These are phyloP conservation scores for Camellia japonica DNA, from an alignment of 148 eudicot species.

Conservation along the genomic window DNA sequence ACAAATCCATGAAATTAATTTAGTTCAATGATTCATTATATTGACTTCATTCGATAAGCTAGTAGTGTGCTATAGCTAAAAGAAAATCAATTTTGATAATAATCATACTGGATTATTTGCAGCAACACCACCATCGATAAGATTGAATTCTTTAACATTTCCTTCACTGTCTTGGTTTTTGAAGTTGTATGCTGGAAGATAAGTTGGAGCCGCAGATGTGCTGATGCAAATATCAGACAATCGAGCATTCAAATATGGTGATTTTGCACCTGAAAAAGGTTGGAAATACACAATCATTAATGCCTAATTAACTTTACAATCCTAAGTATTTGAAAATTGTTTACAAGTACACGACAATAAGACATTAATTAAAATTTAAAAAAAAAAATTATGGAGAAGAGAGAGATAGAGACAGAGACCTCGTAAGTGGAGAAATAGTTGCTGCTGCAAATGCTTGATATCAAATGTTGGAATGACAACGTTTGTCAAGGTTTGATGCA, in stretches of 20 bases:
- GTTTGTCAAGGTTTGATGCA: conserved; percentile 22
- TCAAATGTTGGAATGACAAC: conserved; percentile 35
- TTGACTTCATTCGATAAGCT: too few species aligned
- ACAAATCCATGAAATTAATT: neutral
- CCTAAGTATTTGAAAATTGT: neutral
- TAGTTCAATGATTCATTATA: neutral
- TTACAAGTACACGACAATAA: too few species aligned
- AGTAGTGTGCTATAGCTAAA: neutral
- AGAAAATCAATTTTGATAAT: neutral
- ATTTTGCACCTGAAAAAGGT: neutral
- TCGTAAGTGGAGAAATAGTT: conserved; percentile 23
- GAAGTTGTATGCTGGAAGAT: conserved; percentile 26
- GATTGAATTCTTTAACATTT: conserved; percentile 13
- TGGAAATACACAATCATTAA: neutral
- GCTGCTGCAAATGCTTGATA: conserved; percentile 26
- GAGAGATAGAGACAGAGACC: conserved; percentile 13
- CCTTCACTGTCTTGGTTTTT: neutral
- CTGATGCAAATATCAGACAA: conserved; percentile 28
- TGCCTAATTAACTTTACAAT: neutral
- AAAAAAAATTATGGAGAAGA: too few species aligned
- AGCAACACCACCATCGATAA: conserved; percentile 33
- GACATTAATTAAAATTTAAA: too few species aligned
- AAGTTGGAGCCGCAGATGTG: conserved; percentile 37
- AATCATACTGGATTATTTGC: conserved; percentile 35
- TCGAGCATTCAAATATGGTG: conserved; percentile 1